These are phyloP conservation scores for Ciborinia camelliae DNA, from an alignment of 2,329 filamentous ascomycete genomes.

Conservation along the genomic window DNA sequence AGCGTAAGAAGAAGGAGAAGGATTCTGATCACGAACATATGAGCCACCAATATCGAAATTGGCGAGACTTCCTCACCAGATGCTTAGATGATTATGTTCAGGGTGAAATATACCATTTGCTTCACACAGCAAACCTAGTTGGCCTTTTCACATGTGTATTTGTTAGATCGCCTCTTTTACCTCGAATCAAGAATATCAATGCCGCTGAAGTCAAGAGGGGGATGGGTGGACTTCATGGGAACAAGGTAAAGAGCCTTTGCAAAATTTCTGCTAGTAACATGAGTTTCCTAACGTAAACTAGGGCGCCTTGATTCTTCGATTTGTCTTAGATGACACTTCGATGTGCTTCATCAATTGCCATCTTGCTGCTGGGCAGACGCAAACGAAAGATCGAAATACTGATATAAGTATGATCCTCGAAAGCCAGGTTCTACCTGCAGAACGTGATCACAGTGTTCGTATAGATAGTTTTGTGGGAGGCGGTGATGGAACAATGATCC, in stretches of 20 bases:
- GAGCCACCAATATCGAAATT: slow-evolving; percentile 95
- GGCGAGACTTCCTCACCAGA: slow-evolving; percentile 84
- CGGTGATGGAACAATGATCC: slow-evolving; percentile 91
- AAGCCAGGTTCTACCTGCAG: slow-evolving; percentile 66
- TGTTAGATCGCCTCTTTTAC: slow-evolving; percentile 74
- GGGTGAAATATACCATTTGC: slow-evolving; percentile 74
- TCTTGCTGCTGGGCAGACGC: slow-evolving; percentile 87
- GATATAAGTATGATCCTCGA: slow-evolving; percentile 90
- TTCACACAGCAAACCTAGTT: slow-evolving; percentile 87
- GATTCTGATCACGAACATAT: slow-evolving; percentile 82
- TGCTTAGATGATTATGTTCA: slow-evolving; percentile 82
- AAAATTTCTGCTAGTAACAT: not conserved
- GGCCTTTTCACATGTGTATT: slow-evolving; percentile 96
- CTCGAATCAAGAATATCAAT: slow-evolving; percentile 72
- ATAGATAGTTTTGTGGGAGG: slow-evolving; percentile 82
- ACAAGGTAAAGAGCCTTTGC: slow-evolving; percentile 57
- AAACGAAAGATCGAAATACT: slow-evolving; percentile 87
- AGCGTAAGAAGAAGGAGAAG: slow-evolving; percentile 78
- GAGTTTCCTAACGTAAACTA: slow-evolving; percentile 32
- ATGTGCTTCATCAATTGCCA: slow-evolving; percentile 97
- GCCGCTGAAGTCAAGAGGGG: slow-evolving; percentile 89
- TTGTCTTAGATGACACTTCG: slow-evolving; percentile 88
- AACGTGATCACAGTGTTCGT: slow-evolving; percentile 63
- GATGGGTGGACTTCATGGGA: slow-evolving; percentile 92
- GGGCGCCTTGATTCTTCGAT: slow-evolving; percentile 87